Evolutionary conservation across 2,329 filamentous ascomycete species (phyloP), one percentile per base, ranked within the genome.

Genomic region (Seiridium unicorne): DNA sequence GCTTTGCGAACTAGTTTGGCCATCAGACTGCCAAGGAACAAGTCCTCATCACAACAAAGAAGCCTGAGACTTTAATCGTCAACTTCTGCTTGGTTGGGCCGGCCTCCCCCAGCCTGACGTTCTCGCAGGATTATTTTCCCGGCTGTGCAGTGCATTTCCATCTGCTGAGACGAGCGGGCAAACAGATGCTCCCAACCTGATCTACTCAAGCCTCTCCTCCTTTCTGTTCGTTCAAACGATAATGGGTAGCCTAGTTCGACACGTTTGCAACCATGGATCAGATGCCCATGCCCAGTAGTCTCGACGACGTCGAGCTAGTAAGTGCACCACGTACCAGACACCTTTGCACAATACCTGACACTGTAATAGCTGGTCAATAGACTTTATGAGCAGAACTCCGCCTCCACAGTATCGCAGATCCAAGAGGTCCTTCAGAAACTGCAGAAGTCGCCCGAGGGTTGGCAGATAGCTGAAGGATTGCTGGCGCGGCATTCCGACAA

Each of bases 381-480:
- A 8, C 75, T 87, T 5, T 87, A 87, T 66, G 74, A 81, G 60
- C 82, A 82, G 38, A 82, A 80, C 40, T 60, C 77, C 0, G 79
- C 82, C 46, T 75, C 79, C 40, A 73, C 73, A 26, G 80, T 86
- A 56, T 72, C 78, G 9, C 74, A 73, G 26, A 81, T 82, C 53
- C 91, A 98, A 72, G 87, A 90, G 60, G 86, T 89, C 11, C 80
- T 99, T 11, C 91, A 95, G 63, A 81, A 82, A 34, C 79, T 97
- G 18, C 95, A 98, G 71, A 87, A 87, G 66, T 91, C 92, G 2
- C 81, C 88, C 2, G 83, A 91, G 68, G 94, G 93, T 58, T 99
- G 95, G 95, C 83, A 90, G 59, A 82, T 97, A 51, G 93, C 92
- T 26, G 88, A 94, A 69, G 85, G 86, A 56, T 81, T 98, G 11